Base-by-base conservation (phyloP, 2,329 filamentous ascomycete species). In the Lachnellula subtilissima region DNA sequence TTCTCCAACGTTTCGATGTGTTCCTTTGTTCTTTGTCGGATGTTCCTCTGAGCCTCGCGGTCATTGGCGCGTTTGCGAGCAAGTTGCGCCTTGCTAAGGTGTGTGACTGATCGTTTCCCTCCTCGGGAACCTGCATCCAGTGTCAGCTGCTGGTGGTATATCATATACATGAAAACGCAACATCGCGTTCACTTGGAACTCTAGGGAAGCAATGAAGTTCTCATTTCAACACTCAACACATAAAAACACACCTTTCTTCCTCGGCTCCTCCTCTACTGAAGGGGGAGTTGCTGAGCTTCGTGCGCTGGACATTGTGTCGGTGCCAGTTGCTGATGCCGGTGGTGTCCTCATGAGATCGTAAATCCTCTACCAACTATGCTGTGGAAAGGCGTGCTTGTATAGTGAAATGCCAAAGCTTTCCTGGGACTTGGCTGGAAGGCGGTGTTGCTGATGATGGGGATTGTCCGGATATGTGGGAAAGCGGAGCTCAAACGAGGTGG, bases 11-110 rank as follows among this genome's bases (percentile, higher is more conserved):
- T 63, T 48, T 65, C 79, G 66, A 96, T 95, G 71, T 91, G 89
- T 69, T 88, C 84, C 75, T 91, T 93, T 40, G 90, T 96, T 64
- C 91, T 82, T 71, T 91, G 88, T 51, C 91, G 81, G 61, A 96
- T 96, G 50, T 90, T 91, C 49, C 91, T 84, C 74, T 96, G 91
- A 46, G 91, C 91, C 73, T 96, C 90, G 61, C 91, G 84, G 72
- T 96, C 91, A 75, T 96, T 96, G 69, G 89, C 89, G 62, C 91
- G 82, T 78, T 96, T 96, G 70, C 91, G 87, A 42, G 87, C 89
- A 56, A 96, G 81, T 74, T 96, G 91, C 59, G 91, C 88, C 19
- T 91, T 89, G 28, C 89, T 95, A 69, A 96, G 80, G 69, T 90
- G 93, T 62, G 91, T 91, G 56, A 96, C 91, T 58, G 89, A 91